Conservation (phyloP, 352 stramenopile genomes). For the Pythium rishiriense region DNA sequence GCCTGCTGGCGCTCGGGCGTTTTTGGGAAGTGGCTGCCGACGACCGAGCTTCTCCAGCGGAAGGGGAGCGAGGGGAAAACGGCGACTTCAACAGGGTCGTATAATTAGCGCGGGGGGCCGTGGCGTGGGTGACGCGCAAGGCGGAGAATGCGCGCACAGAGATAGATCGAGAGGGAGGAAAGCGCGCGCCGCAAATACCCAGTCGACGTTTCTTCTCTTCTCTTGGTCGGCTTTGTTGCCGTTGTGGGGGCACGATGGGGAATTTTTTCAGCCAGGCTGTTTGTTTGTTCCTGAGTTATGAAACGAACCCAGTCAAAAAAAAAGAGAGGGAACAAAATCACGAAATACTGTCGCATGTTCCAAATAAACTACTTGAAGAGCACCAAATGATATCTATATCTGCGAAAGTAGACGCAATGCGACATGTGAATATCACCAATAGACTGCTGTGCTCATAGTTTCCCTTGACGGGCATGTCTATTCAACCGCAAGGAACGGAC, state of each 20-base stretch:
- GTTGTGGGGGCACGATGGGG: conserved; percentile 1
- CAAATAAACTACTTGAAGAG: neutral
- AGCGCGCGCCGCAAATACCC: too few relatives aligned
- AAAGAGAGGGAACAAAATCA: too few relatives aligned
- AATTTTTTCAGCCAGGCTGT: conserved; percentile 15
- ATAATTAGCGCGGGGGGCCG: neutral
- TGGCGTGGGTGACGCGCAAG: neutral
- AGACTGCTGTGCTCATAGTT: neutral
- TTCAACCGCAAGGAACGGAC: conserved; percentile 43
- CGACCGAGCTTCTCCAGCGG: neutral
- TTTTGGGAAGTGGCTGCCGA: neutral
- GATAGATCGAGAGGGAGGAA: neutral
- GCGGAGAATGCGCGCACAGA: neutral
- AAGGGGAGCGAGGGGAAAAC: neutral
- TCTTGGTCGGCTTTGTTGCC: neutral
- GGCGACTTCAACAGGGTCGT: neutral
- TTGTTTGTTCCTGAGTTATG: conserved; percentile 15
- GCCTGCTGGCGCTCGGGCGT: neutral
- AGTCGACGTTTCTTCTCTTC: conserved; percentile 2
- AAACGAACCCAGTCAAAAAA: conserved; percentile 7
- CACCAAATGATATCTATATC: neutral
- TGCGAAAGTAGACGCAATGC: neutral
- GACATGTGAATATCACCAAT: neutral
- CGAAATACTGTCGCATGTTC: conserved; percentile 6
- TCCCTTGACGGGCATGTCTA: conserved; percentile 1